Base-by-base conservation (phyloP, 1,284 basidiomycete species). In the Xerocomus nothofagi region DNA sequence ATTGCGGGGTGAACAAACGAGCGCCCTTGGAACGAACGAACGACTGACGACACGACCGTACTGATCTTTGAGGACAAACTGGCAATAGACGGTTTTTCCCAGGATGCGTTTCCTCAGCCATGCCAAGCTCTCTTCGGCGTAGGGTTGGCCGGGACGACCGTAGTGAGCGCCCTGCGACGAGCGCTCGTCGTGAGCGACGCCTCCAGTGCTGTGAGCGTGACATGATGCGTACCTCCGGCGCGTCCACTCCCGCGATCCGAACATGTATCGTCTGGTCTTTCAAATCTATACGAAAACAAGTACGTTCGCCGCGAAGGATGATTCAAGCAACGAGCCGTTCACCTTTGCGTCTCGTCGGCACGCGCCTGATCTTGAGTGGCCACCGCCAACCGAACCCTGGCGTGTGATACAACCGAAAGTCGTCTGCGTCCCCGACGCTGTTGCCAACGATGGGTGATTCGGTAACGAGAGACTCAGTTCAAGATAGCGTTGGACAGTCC, bases 211-310 rank as follows among this genome's bases (percentile, higher is more conserved):
- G n/a, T 26, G 49, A 29, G 12, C 4, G 7, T 15, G 1, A 0
- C 15, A 6, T 12, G 44, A 39, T 39, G 48, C 63, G n/a, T 56
- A 88, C 88, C 75, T 96, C 93, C 0, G 93, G 93, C 2, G 93
- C 93, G 65, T 97, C 93, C 10, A 93, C 82, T 0, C 90, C 93
- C 9, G 88, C 89, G 40, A 96, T 80, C 21, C 93, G 82, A 39
- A 97, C 84, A 59, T 88, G 85, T 17, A 96, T 75, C 0, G 92
- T 95, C 58, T 90, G 72, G 54, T 86, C 79, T 63, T 81, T 86
- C 43, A 93, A 72, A 1, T 81, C 90, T 89, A 54, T 44, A 21
- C 31, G 14, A 18, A 6, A 38, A 29, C 11, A 26, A 39, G 11
- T 44, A 32, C n/a, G 54, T 26, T n/a, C 18, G n/a, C 18, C 14